A percentile compares a stretch with the other conserved stretches of the same genome.
Evolutionary conservation across 345 rosid genomes (phyloP).

Genomic region (Balakata baccata): DNA sequence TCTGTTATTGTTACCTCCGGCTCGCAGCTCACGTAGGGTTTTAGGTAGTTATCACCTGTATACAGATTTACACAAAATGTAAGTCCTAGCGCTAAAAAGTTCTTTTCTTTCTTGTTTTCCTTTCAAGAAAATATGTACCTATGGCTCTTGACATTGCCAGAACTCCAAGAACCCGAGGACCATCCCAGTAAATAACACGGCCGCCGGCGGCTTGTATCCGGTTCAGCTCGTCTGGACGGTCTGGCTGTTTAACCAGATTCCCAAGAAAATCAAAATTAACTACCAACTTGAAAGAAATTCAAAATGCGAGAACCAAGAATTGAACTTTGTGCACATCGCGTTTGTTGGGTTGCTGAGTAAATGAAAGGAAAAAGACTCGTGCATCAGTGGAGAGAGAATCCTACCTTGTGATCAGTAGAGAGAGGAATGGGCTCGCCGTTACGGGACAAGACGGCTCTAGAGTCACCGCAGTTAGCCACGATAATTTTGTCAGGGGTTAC

Average conservation of each 20-base stretch:
- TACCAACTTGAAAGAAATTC: not conserved
- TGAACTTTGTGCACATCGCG: not conserved
- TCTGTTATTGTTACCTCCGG: slow-evolving; percentile 41
- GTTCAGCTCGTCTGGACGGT: slow-evolving; percentile 39
- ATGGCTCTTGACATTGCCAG: slow-evolving; percentile 49
- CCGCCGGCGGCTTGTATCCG: slow-evolving; percentile 45
- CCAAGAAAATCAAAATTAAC: not conserved
- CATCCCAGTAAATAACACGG: slow-evolving; percentile 43
- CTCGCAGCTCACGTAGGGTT: slow-evolving; percentile 37
- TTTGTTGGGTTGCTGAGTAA: not conserved
- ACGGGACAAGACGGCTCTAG: slow-evolving; percentile 56
- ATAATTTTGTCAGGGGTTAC: slow-evolving; percentile 34
- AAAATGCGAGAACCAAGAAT: not conserved
- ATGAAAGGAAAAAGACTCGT: slow-evolving; percentile 17
- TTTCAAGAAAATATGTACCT: slow-evolving; percentile 11
- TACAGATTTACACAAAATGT: not conserved
- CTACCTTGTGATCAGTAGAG: slow-evolving; percentile 35
- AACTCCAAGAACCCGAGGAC: slow-evolving; percentile 42
- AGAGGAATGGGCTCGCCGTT: slow-evolving; percentile 38
- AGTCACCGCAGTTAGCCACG: slow-evolving; percentile 56
- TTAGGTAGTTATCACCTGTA: slow-evolving; percentile 41
- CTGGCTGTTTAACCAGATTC: slow-evolving; percentile 30
- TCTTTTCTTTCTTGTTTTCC: too few relatives aligned
- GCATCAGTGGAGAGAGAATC: slow-evolving; percentile 27
- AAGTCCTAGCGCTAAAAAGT: too few relatives aligned